Evolutionary conservation across 73 alveolate genomes (phyloP).

Genomic region (Effrenium voratum): DNA sequence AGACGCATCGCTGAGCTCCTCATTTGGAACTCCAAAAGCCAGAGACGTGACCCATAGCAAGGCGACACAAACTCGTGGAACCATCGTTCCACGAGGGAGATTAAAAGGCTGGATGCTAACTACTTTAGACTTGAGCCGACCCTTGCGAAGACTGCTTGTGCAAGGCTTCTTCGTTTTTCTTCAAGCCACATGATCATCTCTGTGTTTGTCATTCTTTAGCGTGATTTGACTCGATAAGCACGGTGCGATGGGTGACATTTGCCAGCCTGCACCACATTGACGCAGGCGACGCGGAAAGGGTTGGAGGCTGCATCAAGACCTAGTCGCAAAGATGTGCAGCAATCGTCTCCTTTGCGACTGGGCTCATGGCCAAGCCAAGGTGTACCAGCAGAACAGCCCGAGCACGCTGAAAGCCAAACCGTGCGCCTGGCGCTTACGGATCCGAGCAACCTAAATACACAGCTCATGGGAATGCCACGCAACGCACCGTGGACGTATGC

Average conservation of each 20-base stretch:
- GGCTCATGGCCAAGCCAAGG: slow-evolving; percentile 21
- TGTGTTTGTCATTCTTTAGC: too few species aligned
- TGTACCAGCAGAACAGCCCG: slow-evolving; percentile 13
- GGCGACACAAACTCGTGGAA: neutral
- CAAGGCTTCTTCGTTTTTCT: too few species aligned
- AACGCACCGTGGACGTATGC: too few species aligned
- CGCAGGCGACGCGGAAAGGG: slow-evolving; percentile 75
- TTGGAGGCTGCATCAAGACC: neutral
- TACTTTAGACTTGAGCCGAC: too few species aligned
- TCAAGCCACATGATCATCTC: too few species aligned
- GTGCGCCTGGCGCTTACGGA: slow-evolving; percentile 76
- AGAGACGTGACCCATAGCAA: neutral
- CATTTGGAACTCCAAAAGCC: neutral
- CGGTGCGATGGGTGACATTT: too few species aligned
- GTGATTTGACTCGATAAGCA: too few species aligned
- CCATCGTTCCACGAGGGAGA: neutral
- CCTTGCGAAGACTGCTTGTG: too few species aligned
- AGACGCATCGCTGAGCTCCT: neutral
- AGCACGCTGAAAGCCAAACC: slow-evolving; percentile 43
- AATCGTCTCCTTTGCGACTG: neutral
- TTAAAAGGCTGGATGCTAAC: too few species aligned
- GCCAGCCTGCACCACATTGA: slow-evolving; percentile 40
- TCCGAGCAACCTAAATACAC: too few species aligned
- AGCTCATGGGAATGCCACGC: too few species aligned
- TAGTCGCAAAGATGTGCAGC: neutral